Conservation (phyloP, 306 rosid genomes). For the Gynostemma pentaphyllum region DNA sequence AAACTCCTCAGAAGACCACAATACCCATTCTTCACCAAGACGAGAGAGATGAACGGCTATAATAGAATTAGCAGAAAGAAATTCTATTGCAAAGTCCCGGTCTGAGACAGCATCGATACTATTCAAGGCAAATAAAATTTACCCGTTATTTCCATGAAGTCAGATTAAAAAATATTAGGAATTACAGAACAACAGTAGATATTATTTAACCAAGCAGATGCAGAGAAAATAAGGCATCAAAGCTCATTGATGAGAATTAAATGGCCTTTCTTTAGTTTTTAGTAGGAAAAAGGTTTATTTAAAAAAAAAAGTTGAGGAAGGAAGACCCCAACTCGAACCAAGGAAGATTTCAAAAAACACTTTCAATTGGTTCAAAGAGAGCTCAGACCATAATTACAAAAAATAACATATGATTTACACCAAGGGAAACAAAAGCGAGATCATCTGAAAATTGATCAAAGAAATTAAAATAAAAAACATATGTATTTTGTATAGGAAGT, state of each 20-base stretch:
- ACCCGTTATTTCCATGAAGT: conserved; percentile 10
- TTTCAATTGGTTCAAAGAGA: too few relatives aligned
- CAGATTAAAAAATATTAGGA: background rate
- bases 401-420: too few relatives aligned
- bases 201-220: background rate
- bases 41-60: conserved; percentile 93
- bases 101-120: conserved; percentile 98
- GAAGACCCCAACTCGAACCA: too few relatives aligned
- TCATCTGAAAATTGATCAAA: too few relatives aligned
- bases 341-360: too few relatives aligned
- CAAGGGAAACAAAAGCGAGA: too few relatives aligned
- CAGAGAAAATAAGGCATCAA: background rate
- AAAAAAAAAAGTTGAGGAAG: too few relatives aligned
- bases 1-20: conserved; percentile 96
- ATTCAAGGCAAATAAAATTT: conserved; percentile 10
- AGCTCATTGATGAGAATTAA: background rate
- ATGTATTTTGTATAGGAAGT: too few relatives aligned
- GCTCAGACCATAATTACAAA: too few relatives aligned
- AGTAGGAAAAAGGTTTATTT: too few relatives aligned
- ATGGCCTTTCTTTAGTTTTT: background rate
- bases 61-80: conserved; percentile 80
- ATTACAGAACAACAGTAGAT: background rate
- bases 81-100: conserved; percentile 78
- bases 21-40: conserved; percentile 96
- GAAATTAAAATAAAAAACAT: too few relatives aligned